Base-by-base conservation (phyloP, 768 basidiomycete genomes). In the Psilocybe sp. region DNA sequence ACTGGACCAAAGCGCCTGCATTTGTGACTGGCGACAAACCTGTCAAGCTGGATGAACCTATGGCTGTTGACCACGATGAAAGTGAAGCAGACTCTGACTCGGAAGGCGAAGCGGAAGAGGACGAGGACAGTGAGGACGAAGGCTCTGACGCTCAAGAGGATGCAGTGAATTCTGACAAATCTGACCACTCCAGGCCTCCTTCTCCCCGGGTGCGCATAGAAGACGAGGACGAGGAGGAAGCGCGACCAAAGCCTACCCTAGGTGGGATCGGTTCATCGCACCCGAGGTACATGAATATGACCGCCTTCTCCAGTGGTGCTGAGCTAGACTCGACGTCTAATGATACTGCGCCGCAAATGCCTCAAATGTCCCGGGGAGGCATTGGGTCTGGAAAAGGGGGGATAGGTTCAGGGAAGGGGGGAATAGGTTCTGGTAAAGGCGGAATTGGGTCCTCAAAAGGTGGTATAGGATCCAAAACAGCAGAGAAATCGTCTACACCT, bases 1-100 rank as follows among this genome's bases (percentile, higher is more conserved):
- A 89, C 64, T 89, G 88, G 82, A 77, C 87, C 19, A 87, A 84
- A 69, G 83, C 85, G 2, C 89, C 89, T 11, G 78, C 85, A 1
- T 92, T 92, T 60, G 80, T 89, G 11, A 77, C 82, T 1, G 74
- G 82, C 14, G 76, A 81, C 51, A 75, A 74, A 58, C 70, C 74
- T 32, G 69, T 76, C 35, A 77, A 81, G 39, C 66, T 72, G 42
- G 68, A 75, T 37, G 70, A 69, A 31, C 68, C 65, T 18, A 75
- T 73, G 54, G 69, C 58, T 3, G 68, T 65, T 11, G 72, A 65
- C 16, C 70, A 69, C 12, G 73, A 66, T 37, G 69, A 64, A 28
- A 60, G 53, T 20, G 65, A 63, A 11, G 57, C 50, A 13, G 57
- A 54, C 16, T 60, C 62, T 10, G 64, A 55, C 18, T 44, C 16